These are phyloP conservation scores for Vitellaria paradoxa DNA, from an alignment of 179 eudicot genomes.

Conservation along the genomic window DNA sequence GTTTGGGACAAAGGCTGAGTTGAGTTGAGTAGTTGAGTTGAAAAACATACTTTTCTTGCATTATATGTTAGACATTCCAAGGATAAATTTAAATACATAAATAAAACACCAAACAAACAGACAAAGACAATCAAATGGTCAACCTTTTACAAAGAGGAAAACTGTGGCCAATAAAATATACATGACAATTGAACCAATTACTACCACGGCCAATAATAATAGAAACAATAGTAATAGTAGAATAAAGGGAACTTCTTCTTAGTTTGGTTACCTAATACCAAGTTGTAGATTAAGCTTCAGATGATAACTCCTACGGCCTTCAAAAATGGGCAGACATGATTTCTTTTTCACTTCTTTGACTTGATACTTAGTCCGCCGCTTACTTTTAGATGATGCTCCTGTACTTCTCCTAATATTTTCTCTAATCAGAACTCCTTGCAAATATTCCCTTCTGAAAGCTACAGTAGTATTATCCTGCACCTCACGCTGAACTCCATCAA, in stretches of 20 bases:
- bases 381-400: conserved; percentile 37
- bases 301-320: conserved; percentile 68
- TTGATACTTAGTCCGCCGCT: conserved; percentile 42
- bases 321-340: conserved; percentile 48
- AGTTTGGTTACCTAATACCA: conserved; percentile 72
- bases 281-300: conserved; percentile 94
- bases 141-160: background rate
- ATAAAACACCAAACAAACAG: too few relatives aligned
- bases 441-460: conserved; percentile 81
- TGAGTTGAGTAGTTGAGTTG: too few relatives aligned
- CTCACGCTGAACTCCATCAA: conserved; percentile 39
- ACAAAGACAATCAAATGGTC: background rate
- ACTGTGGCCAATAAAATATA: background rate
- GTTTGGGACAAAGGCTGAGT: too few relatives aligned
- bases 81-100: too few relatives aligned
- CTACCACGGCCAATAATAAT: too few relatives aligned
- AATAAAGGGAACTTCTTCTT: background rate
- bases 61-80: too few relatives aligned
- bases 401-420: conserved; percentile 46
- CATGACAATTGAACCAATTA: background rate
- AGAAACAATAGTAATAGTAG: background rate
- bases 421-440: conserved; percentile 83
- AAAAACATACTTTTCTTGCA: too few relatives aligned
- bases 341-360: conserved; percentile 45
- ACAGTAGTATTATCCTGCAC: conserved; percentile 27